A percentile compares a stretch with the other conserved stretches of the same genome.
These are phyloP conservation scores for Penicillium sp. DNA, from an alignment of 2,329 filamentous ascomycete genomes.

Conservation along the genomic window DNA sequence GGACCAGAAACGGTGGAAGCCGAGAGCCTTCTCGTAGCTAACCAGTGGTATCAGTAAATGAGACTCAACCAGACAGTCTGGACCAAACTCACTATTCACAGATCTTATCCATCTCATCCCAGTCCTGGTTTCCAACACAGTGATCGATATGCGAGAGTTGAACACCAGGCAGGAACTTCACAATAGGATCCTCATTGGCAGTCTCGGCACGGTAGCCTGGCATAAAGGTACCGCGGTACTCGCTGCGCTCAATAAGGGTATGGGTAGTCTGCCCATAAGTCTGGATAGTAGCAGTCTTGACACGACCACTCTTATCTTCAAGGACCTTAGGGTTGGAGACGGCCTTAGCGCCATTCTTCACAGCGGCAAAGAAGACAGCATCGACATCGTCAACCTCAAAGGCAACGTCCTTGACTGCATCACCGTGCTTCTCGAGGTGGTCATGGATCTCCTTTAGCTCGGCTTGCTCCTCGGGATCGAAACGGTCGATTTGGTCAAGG, in stretches of 20 bases:
- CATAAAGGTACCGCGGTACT: conserved; percentile 74
- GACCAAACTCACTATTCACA: conserved; percentile 54
- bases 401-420: conserved; percentile 91
- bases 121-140: conserved; percentile 96
- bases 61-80: not conserved
- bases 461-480: conserved; percentile 55
- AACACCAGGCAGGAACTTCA: conserved; percentile 58
- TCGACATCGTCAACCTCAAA: conserved; percentile 91
- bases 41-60: conserved; percentile 1
- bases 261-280: conserved; percentile 97
- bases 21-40: conserved; percentile 82
- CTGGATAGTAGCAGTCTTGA: conserved; percentile 74
- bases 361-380: conserved; percentile 71
- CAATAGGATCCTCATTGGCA: conserved; percentile 45
- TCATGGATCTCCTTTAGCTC: conserved; percentile 72
- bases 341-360: conserved; percentile 48
- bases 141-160: conserved; percentile 79
- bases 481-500: conserved; percentile 58
- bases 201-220: conserved; percentile 69
- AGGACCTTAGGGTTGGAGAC: conserved; percentile 53
- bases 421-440: conserved; percentile 83
- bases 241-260: conserved; percentile 72
- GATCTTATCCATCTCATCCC: conserved; percentile 75
- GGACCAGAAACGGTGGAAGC: conserved; percentile 96
- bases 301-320: conserved; percentile 61